A percentile compares a stretch with the other conserved stretches of the same genome.
Conservation (phyloP, 2,329 filamentous ascomycete species). For the Fusarium secorum region DNA sequence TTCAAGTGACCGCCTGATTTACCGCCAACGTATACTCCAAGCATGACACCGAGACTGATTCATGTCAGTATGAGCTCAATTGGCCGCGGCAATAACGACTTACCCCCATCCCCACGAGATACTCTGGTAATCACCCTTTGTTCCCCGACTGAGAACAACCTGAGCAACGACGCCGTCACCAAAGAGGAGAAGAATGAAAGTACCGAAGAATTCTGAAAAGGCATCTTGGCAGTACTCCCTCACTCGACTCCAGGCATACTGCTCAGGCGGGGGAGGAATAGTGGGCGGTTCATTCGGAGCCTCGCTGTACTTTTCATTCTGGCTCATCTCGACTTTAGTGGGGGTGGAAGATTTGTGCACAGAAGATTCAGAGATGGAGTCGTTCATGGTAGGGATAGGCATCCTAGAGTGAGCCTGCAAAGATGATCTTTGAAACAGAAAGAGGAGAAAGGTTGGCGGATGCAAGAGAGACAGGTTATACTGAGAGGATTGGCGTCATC, state of each 20-base stretch:
- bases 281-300: conserved; percentile 22
- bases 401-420: conserved; percentile 32
- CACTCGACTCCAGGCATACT: conserved; percentile 59
- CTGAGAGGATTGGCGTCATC: conserved; percentile 21
- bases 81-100: conserved; percentile 31
- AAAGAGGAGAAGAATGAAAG: conserved; percentile 73
- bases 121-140: conserved; percentile 59
- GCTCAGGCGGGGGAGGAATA: conserved; percentile 33
- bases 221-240: conserved; percentile 62
- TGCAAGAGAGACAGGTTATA: conserved; percentile 18
- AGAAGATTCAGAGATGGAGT: conserved; percentile 47
- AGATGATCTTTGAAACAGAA: not conserved
- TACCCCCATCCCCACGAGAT: conserved; percentile 61
- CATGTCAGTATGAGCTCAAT: not conserved
- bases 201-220: conserved; percentile 73
- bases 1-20: conserved; percentile 75
- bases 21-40: conserved; percentile 71
- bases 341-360: conserved; percentile 44
- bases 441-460: conserved; percentile 3
- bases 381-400: conserved; percentile 41
- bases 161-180: conserved; percentile 77
- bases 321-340: conserved; percentile 46
- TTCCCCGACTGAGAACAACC: conserved; percentile 63
- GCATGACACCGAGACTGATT: conserved; percentile 69
- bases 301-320: conserved; percentile 36